These are phyloP conservation scores for Herpotrichia juniperi DNA, from an alignment of 2,329 filamentous ascomycete genomes.

Conservation along the genomic window DNA sequence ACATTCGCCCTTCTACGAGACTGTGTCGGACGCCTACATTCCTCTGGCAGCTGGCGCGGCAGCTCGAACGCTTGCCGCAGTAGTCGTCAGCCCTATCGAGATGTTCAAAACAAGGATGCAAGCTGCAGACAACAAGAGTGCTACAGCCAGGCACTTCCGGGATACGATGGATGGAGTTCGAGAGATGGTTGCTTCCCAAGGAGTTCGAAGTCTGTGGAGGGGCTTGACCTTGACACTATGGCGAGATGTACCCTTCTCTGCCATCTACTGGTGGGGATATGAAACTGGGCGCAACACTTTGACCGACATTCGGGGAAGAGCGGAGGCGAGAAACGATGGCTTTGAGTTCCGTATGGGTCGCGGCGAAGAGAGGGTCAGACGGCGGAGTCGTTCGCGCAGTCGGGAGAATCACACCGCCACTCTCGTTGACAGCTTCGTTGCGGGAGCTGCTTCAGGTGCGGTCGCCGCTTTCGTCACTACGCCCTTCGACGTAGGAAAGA, in stretches of 20 bases:
- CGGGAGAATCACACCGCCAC: constrained; percentile 76
- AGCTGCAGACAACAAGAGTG: constrained; percentile 61
- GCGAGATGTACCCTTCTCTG: constrained; percentile 97
- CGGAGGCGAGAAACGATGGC: constrained; percentile 40
- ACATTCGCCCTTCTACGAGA: constrained; percentile 71
- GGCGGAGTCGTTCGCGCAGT: constrained; percentile 60
- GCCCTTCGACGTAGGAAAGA: constrained; percentile 98
- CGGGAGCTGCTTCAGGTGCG: constrained; percentile 82
- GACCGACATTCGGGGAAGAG: constrained; percentile 68
- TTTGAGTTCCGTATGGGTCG: constrained; percentile 41
- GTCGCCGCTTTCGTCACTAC: constrained; percentile 88
- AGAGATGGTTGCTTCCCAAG: constrained; percentile 78
- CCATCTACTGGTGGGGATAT: constrained; percentile 98
- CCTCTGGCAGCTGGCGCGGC: constrained; percentile 80
- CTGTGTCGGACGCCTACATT: constrained; percentile 67
- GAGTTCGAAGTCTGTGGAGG: constrained; percentile 85
- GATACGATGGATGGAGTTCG: constrained; percentile 78
- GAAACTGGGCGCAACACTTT: constrained; percentile 78
- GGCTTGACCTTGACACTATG: constrained; percentile 90
- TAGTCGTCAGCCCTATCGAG: constrained; percentile 87
- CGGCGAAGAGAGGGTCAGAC: constrained; percentile 35
- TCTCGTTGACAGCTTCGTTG: constrained; percentile 86
- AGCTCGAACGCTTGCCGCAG: constrained; percentile 80
- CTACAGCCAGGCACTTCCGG: constrained; percentile 70
- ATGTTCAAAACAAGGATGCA: constrained; percentile 94